Evolutionary conservation across 352 stramenopile species (phyloP), one percentile per base, ranked within the genome.

Genomic region (Phytophthora nicotianae): DNA sequence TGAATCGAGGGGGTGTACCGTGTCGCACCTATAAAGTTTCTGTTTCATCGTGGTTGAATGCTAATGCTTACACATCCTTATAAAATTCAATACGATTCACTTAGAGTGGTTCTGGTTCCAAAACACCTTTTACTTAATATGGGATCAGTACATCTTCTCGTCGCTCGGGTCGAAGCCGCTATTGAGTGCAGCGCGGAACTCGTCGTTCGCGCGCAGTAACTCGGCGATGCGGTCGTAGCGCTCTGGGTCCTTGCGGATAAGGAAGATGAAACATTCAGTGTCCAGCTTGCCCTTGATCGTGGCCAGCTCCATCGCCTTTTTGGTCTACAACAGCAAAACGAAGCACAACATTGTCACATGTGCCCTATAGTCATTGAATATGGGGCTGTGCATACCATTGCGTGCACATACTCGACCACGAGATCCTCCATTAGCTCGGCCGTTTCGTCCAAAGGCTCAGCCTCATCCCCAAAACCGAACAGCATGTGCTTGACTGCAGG

Each of bases 181-280:
- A 63, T 96, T 96, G 48, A 96, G 82, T 26, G 87, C 85, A 37
- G 76, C 83, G 37, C 86, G 83, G 58, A 96, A 89, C 65, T 94
- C 82, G 70, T 94, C 87, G 71, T 96, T 96, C 4, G 87, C 87
- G 41, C 79, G 83, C 50, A 95, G 61, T 20, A 96, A 62, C 63
- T 96, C 83, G 10, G 86, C 83, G 53, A 93, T 88, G 47, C 88
- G 84, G 46, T 91, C 83, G 63, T 93, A 91, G 9, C 73, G 80
- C 66, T 95, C 85, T 1, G 82, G 74, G 59, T 96, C 79, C 51
- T 96, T 96, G 47, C 84, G 88, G 60, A 96, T 89, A n/a, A 91
- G 69, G 48, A 96, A 95, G 48, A 92, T 92, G 62, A 96, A 93
- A 69, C 88, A 96, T 66, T 96, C 88, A 23, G 84, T 89, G 59